Conservation (phyloP, 2,329 filamentous ascomycete species). For the Cryphonectria radicalis region DNA sequence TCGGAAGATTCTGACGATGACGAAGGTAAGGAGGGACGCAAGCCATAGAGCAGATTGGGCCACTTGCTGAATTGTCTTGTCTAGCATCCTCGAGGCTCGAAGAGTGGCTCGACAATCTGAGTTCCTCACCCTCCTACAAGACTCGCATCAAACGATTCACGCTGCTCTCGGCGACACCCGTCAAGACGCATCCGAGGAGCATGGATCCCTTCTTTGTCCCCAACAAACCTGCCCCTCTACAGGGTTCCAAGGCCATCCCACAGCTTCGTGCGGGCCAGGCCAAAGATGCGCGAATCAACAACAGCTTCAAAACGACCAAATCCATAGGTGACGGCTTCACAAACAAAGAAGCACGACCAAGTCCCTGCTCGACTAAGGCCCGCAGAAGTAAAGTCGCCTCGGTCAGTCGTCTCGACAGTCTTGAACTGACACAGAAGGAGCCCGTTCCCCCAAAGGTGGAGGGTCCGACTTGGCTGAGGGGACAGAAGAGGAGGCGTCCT, state of each 20-base stretch:
- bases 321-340: conserved; percentile 24
- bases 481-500: conserved; percentile 23
- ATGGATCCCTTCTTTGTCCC: conserved; percentile 22
- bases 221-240: conserved; percentile 9
- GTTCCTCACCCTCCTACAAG: not conserved
- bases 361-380: conserved; percentile 8
- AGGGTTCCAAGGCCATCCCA: conserved; percentile 33
- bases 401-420: conserved; percentile 23
- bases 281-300: not conserved
- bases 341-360: conserved; percentile 18
- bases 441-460: conserved; percentile 17
- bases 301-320: conserved; percentile 9
- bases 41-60: not conserved
- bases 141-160: not conserved
- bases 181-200: conserved; percentile 16
- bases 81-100: not conserved
- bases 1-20: not conserved
- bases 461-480: not conserved
- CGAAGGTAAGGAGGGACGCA: conserved; percentile 12
- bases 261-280: conserved; percentile 15
- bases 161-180: not conserved
- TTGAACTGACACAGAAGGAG: conserved; percentile 33
- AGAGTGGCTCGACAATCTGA: not conserved
- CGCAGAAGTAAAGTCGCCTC: conserved; percentile 13
- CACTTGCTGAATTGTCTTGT: not conserved